These are phyloP conservation scores for Cladophialophora yegresii DNA, from an alignment of 2,329 filamentous ascomycete genomes.

Conservation along the genomic window DNA sequence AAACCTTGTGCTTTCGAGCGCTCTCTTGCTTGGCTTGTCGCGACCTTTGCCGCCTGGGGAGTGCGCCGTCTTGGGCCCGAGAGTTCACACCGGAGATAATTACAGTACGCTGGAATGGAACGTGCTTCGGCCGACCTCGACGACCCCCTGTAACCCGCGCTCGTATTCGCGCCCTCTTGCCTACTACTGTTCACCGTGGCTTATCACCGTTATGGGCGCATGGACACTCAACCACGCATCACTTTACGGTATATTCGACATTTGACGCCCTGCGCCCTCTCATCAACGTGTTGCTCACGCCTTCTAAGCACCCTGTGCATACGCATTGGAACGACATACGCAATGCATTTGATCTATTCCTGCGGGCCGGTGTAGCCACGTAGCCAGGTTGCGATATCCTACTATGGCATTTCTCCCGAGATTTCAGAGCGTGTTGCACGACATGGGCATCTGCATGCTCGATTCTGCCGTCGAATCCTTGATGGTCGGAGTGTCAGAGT, in stretches of 20 bases:
- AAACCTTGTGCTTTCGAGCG: not conserved
- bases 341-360: not conserved
- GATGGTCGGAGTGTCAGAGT: not conserved
- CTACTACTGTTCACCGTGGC: not conserved
- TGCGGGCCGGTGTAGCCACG: not conserved
- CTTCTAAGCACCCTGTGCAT: not conserved
- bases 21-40: constrained; percentile 2
- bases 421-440: not conserved
- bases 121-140: constrained; percentile 8
- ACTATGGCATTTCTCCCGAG: not conserved
- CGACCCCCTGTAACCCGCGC: not conserved
- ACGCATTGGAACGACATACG: not conserved
- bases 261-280: constrained; percentile 4
- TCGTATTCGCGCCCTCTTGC: not conserved
- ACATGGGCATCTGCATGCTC: not conserved
- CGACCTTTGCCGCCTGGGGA: constrained; percentile 8
- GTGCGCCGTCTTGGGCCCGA: not conserved
- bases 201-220: constrained; percentile 1
- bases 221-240: not conserved
- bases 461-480: not conserved
- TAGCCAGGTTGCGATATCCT: not conserved
- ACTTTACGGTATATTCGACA: constrained; percentile 2
- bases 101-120: not conserved
- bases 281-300: not conserved
- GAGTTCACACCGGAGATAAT: not conserved